These are phyloP conservation scores for Corynascus novoguineensis DNA, from an alignment of 495 filamentous ascomycete species.

Conservation along the genomic window DNA sequence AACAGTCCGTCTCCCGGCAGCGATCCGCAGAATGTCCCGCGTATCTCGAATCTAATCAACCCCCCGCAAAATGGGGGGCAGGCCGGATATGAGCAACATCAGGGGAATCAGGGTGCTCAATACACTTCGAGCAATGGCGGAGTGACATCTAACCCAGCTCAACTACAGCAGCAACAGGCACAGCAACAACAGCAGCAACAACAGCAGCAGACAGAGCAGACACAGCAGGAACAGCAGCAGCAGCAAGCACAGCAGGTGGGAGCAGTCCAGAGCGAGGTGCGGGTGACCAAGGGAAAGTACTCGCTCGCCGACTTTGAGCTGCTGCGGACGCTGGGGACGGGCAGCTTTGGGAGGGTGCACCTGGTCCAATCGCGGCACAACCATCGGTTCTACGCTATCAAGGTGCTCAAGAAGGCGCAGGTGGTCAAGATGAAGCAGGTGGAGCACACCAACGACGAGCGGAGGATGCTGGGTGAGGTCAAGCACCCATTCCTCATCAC, in stretches of 20 bases:
- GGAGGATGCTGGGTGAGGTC: conserved; percentile 87
- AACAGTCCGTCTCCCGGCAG: conserved; percentile 34
- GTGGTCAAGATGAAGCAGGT: conserved; percentile 99
- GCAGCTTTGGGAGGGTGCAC: conserved; percentile 94
- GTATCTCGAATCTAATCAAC: conserved; percentile 68
- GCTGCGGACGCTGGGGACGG: conserved; percentile 86
- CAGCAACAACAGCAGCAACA: conserved; percentile 21
- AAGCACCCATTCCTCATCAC: conserved; percentile 97
- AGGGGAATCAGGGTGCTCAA: conserved; percentile 10
- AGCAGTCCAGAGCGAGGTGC: conserved; percentile 28
- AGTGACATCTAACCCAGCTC: conserved; percentile 16
- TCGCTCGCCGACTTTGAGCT: conserved; percentile 82
- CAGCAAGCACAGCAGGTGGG: conserved; percentile 18
- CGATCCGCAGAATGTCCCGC: conserved; percentile 54
- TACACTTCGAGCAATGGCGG: conserved; percentile 23
- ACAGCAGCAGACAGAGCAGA: conserved; percentile 21
- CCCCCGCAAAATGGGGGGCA: conserved; percentile 51
- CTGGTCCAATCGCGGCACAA: conserved; percentile 96
- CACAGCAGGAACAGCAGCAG: conserved; percentile 19
- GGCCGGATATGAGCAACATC: conserved; percentile 27
- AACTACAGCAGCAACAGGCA: conserved; percentile 25
- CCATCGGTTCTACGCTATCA: conserved; percentile 93
- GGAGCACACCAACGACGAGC: conserved; percentile 97
- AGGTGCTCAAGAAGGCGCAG: conserved; percentile 96
- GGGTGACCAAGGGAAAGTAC: conserved; percentile 97